phyloP scores from a whole-genome alignment of 345 rosid genomes.

The Citrus mangshanensis region DNA sequence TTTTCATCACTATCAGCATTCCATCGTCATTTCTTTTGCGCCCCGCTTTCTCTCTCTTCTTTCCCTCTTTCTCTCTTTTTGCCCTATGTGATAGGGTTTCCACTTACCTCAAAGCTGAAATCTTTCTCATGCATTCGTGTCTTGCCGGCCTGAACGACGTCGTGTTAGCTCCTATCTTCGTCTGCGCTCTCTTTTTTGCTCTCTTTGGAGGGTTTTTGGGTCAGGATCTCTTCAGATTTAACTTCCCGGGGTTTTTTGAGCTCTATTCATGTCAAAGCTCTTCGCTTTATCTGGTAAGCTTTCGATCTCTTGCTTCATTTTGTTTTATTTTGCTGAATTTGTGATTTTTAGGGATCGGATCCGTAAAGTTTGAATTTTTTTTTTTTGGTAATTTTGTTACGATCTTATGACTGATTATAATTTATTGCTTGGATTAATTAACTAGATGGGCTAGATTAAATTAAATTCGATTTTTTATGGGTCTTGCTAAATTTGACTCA shows the following conservation, averaged over 20 bases:
- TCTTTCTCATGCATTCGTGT: constrained; percentile 49
- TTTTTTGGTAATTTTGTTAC: neutral
- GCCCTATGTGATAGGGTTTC: constrained; percentile 90
- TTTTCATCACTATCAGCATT: neutral
- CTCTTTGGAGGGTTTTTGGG: constrained; percentile 72
- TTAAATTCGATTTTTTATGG: neutral
- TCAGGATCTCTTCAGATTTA: constrained; percentile 30
- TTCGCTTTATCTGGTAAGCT: constrained; percentile 58
- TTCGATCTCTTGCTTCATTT: neutral
- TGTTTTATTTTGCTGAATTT: constrained; percentile 8
- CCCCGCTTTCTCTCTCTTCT: neutral
- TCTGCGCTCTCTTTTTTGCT: constrained; percentile 62
- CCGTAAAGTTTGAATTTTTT: neutral
- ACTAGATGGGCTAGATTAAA: neutral
- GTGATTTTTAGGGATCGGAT: constrained; percentile 7
- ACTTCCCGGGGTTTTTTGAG: constrained; percentile 47
- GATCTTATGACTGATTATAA: neutral
- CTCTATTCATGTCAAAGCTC: constrained; percentile 76
- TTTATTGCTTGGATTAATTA: neutral
- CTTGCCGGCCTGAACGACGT: constrained; percentile 12
- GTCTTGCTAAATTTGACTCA: neutral
- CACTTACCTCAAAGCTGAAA: constrained; percentile 21
- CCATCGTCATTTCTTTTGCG: neutral
- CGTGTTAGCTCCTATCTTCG: constrained; percentile 20
- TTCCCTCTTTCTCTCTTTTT: constrained; percentile 33